Percentiles rank a stretch among this genome's conserved stretches.
Evolutionary conservation across 805 yeast genomes (phyloP).

Genomic region (Wickerhamomyces canadensis): DNA sequence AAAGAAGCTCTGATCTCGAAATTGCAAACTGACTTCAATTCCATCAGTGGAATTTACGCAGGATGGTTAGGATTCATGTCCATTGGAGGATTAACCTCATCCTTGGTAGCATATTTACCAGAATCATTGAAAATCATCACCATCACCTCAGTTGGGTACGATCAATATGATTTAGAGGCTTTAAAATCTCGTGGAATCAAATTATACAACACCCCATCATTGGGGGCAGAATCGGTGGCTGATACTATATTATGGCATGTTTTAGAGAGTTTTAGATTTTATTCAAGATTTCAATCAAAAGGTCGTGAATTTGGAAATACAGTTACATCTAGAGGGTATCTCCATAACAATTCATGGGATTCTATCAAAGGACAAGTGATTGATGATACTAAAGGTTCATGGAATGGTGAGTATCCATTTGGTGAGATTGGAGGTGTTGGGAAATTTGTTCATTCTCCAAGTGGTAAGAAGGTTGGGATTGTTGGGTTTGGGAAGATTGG

Average conservation of each 20-base stretch:
- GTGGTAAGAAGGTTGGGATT: slow-evolving; percentile 45
- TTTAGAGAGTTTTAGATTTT: slow-evolving; percentile 48
- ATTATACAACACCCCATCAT: slow-evolving; percentile 40
- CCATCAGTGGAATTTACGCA: slow-evolving; percentile 49
- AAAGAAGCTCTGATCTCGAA: slow-evolving; percentile 34
- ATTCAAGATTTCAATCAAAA: slow-evolving; percentile 30
- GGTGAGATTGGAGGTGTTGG: slow-evolving; percentile 36
- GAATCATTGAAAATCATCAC: slow-evolving; percentile 40
- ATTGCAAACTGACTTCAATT: slow-evolving; percentile 28
- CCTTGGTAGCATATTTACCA: slow-evolving; percentile 41
- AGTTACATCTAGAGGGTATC: slow-evolving; percentile 33
- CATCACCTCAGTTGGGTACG: slow-evolving; percentile 54
- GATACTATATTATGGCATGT: slow-evolving; percentile 56
- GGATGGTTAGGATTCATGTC: slow-evolving; percentile 52
- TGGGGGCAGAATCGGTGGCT: slow-evolving; percentile 58
- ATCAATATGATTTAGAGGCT: slow-evolving; percentile 39
- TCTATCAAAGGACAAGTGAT: slow-evolving; percentile 2
- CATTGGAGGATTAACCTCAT: slow-evolving; percentile 44
- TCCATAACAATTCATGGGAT: slow-evolving; percentile 24
- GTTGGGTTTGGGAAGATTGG: slow-evolving; percentile 64
- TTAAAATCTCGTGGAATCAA: slow-evolving; percentile 35
- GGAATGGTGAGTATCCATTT: slow-evolving; percentile 27
- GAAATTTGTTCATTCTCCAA: slow-evolving; percentile 28
- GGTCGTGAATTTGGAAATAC: slow-evolving; percentile 34
- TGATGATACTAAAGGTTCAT: slow-evolving; percentile 1